Conservation (phyloP, 495 filamentous ascomycete genomes). For the Astrothelium subdiscretum region DNA sequence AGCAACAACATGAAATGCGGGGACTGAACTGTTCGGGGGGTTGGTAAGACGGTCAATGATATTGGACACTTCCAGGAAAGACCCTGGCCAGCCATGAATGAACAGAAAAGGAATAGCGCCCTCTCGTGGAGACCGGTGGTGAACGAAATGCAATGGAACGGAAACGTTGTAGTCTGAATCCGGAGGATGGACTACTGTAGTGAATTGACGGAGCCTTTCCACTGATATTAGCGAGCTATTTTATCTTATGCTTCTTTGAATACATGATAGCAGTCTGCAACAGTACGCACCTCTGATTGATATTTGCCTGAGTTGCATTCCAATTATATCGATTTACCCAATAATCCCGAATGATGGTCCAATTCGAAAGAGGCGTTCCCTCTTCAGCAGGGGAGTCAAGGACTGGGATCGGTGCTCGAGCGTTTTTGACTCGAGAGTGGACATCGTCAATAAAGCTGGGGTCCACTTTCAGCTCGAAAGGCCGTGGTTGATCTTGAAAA, state of each 20-base stretch:
- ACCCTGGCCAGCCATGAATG: conserved; percentile 22
- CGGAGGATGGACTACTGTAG: background rate
- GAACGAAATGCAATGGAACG: conserved; percentile 32
- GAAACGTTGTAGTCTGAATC: background rate
- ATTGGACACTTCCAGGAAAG: conserved; percentile 6
- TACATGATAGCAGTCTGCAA: too few species aligned
- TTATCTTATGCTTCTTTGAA: too few species aligned
- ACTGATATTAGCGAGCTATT: too few species aligned
- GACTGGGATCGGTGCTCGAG: background rate
- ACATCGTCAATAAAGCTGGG: background rate
- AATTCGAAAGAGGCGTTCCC: background rate
- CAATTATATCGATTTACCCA: background rate
- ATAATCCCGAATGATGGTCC: background rate
- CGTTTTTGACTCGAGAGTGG: background rate
- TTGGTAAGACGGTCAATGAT: background rate
- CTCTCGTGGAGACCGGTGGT: conserved; percentile 25
- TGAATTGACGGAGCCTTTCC: background rate
- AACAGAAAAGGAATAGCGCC: conserved; percentile 4
- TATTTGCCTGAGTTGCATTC: background rate
- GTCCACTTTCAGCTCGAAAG: background rate
- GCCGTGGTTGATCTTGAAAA: background rate
- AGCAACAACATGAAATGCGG: conserved; percentile 2
- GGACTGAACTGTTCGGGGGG: conserved; percentile 1
- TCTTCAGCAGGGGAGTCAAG: background rate
- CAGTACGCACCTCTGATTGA: background rate